These are phyloP conservation scores for Cicer yamashitae DNA, from an alignment of 306 rosid genomes.

Conservation along the genomic window DNA sequence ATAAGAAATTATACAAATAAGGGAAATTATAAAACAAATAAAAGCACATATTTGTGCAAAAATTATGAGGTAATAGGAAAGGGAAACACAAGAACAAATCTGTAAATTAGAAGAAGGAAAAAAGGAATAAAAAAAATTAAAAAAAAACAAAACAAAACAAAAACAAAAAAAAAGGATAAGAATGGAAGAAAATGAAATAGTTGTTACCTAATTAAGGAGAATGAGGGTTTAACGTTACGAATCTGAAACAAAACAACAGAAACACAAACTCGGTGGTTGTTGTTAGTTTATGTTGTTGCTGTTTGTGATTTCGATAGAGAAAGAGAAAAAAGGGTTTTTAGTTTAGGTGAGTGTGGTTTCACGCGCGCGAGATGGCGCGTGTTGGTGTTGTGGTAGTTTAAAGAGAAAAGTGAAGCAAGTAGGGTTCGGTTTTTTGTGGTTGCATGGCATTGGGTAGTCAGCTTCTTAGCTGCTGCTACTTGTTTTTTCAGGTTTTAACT, in stretches of 20 bases:
- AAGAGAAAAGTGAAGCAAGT: background rate
- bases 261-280: conserved; percentile 33
- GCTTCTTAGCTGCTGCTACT: conserved; percentile 5
- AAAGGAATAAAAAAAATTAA: background rate
- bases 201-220: conserved; percentile 27
- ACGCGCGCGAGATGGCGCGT: conserved; percentile 28
- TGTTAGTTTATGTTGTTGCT: conserved; percentile 30
- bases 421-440: conserved; percentile 19
- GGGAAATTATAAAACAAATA: conserved; percentile 37
- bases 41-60: conserved; percentile 27
- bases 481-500: background rate
- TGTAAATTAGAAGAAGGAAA: background rate
- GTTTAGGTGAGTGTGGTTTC: background rate
- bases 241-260: conserved; percentile 7
- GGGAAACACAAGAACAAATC: conserved; percentile 56
- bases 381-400: background rate
- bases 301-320: conserved; percentile 36
- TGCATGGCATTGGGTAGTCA: conserved; percentile 34
- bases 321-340: background rate
- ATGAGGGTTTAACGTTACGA: conserved; percentile 37
- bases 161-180: background rate
- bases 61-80: conserved; percentile 36
- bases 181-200: background rate
- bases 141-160: background rate
- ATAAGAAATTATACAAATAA: conserved; percentile 23